phyloP scores from a whole-genome alignment of 768 basidiomycete species.

The Coprinopsis cinerea region DNA sequence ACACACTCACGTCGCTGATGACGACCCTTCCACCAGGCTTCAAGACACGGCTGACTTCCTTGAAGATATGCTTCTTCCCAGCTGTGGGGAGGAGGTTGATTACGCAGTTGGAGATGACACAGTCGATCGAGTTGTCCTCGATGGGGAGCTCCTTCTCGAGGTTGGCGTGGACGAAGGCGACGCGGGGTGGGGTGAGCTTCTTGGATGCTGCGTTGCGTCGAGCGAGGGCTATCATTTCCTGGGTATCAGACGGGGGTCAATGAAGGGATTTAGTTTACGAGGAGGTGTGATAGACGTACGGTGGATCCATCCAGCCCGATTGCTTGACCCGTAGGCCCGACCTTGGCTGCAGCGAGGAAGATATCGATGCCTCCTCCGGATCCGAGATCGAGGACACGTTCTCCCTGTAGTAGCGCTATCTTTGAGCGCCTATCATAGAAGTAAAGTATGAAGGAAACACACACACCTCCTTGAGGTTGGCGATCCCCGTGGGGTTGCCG shows the following conservation, averaged over 20 bases:
- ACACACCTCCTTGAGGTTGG: slow-evolving; percentile 40
- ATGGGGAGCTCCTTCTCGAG: slow-evolving; percentile 44
- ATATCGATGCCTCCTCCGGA: slow-evolving; percentile 54
- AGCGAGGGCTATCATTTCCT: slow-evolving; percentile 50
- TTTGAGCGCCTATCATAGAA: too few relatives aligned
- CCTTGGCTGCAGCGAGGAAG: slow-evolving; percentile 44
- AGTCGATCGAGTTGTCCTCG: slow-evolving; percentile 42
- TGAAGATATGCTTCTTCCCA: slow-evolving; percentile 36
- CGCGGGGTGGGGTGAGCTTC: slow-evolving; percentile 40
- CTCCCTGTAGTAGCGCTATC: slow-evolving; percentile 39
- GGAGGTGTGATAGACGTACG: slow-evolving; percentile 23
- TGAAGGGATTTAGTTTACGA: neutral
- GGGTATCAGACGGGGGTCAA: neutral
- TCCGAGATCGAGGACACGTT: slow-evolving; percentile 51
- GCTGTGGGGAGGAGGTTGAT: slow-evolving; percentile 41
- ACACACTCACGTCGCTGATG: slow-evolving; percentile 41
- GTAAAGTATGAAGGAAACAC: neutral
- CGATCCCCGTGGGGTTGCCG: slow-evolving; percentile 45
- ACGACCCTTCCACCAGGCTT: slow-evolving; percentile 53
- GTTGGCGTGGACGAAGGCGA: slow-evolving; percentile 40
- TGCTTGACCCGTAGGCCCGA: slow-evolving; percentile 42
- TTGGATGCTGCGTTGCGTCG: slow-evolving; percentile 37
- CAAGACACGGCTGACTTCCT: slow-evolving; percentile 44
- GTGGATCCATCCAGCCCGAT: slow-evolving; percentile 51
- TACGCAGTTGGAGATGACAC: slow-evolving; percentile 53